These are phyloP conservation scores for Cutaneotrichosporon daszewskae DNA, from an alignment of 1,284 basidiomycete species.

Conservation along the genomic window DNA sequence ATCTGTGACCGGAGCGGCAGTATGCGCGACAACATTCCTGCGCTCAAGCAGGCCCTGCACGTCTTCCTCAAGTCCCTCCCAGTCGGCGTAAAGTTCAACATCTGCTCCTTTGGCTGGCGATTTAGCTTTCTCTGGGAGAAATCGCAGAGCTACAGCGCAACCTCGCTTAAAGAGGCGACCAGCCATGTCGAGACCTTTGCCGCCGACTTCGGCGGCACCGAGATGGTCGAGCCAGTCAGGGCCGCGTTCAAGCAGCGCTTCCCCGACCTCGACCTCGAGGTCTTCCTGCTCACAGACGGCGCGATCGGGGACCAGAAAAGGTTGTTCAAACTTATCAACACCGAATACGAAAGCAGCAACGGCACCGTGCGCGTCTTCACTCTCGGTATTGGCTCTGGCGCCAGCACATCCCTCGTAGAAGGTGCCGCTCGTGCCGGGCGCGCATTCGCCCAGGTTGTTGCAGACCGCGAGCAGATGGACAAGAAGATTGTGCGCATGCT, in stretches of 20 bases:
- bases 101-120: conserved; percentile 22
- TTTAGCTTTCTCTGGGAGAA: conserved; percentile 10
- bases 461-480: conserved; percentile 12
- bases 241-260: conserved; percentile 16
- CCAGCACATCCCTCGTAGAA: conserved; percentile 10
- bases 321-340: conserved; percentile 12
- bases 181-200: conserved; percentile 17
- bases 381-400: conserved; percentile 25
- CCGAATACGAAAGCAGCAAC: background rate
- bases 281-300: conserved; percentile 34
- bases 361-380: conserved; percentile 23
- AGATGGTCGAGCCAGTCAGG: conserved; percentile 21
- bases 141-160: conserved; percentile 8
- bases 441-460: conserved; percentile 12
- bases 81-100: conserved; percentile 22
- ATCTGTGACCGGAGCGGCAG: conserved; percentile 27
- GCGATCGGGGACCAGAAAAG: conserved; percentile 23
- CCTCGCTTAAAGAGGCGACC: conserved; percentile 16
- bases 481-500: conserved; percentile 20
- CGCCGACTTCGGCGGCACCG: conserved; percentile 25
- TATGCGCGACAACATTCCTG: conserved; percentile 21
- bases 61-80: conserved; percentile 24
- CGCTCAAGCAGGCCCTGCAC: conserved; percentile 12
- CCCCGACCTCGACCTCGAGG: conserved; percentile 16
- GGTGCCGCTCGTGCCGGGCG: conserved; percentile 12